A percentile compares a stretch with the other conserved stretches of the same genome.
These are phyloP conservation scores for Aquilaria sinensis DNA, from an alignment of 345 rosid species.

Conservation along the genomic window DNA sequence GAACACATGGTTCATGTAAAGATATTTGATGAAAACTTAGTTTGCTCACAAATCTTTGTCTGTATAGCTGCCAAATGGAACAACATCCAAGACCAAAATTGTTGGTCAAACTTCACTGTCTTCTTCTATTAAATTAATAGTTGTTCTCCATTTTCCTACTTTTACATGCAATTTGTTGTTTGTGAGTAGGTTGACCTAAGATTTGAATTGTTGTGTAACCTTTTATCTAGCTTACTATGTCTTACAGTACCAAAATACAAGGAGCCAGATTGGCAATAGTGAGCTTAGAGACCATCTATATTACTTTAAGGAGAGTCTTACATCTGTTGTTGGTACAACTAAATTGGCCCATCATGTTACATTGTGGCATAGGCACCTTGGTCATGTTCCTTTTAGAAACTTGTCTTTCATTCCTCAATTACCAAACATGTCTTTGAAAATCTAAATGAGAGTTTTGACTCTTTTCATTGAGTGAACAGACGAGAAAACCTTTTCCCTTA, in stretches of 20 bases:
- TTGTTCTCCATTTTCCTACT: background rate
- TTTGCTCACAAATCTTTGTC: too few relatives aligned
- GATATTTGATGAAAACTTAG: too few relatives aligned
- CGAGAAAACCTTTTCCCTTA: background rate
- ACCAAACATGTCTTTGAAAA: too few relatives aligned
- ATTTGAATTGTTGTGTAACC: background rate
- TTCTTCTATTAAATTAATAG: too few relatives aligned
- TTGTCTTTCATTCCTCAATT: background rate
- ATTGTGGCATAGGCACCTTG: background rate
- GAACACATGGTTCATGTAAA: too few relatives aligned
- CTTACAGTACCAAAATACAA: background rate
- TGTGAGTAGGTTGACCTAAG: background rate
- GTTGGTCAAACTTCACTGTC: background rate
- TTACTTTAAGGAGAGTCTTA: too few relatives aligned
- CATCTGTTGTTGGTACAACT: too few relatives aligned
- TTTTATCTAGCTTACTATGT: background rate
- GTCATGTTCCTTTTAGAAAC: too few relatives aligned
- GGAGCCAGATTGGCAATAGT: background rate
- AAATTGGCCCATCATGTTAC: background rate
- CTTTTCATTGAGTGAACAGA: too few relatives aligned
- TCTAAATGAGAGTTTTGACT: too few relatives aligned
- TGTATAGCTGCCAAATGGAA: too few relatives aligned
- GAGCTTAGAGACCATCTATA: background rate
- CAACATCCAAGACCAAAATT: too few relatives aligned
- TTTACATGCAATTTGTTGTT: background rate